These are phyloP conservation scores for Mycena chlorophos DNA, from an alignment of 768 basidiomycete genomes.

Conservation along the genomic window DNA sequence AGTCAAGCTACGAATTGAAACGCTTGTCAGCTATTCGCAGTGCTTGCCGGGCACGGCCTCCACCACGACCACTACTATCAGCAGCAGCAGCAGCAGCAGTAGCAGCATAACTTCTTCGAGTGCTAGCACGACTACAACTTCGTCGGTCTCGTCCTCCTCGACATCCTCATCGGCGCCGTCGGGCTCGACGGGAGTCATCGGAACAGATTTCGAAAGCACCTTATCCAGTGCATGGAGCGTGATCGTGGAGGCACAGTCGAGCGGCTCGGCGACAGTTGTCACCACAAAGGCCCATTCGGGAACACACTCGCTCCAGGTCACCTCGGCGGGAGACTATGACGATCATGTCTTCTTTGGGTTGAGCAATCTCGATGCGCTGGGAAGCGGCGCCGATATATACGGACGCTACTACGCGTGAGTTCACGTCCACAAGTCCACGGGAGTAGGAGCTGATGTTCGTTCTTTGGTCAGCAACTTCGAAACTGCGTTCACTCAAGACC, in stretches of 20 bases:
- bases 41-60: slow-evolving; percentile 18
- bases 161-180: slow-evolving; percentile 17
- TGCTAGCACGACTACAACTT: slow-evolving; percentile 5
- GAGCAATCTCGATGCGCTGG: slow-evolving; percentile 21
- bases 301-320: slow-evolving; percentile 21
- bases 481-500: slow-evolving; percentile 22
- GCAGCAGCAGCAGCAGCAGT: slow-evolving; percentile 13
- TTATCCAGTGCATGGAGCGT: slow-evolving; percentile 19
- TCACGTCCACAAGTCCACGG: slow-evolving; percentile 12
- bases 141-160: too few relatives aligned
- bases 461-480: slow-evolving; percentile 22
- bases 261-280: slow-evolving; percentile 23
- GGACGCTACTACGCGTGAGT: slow-evolving; percentile 25
- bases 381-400: slow-evolving; percentile 19
- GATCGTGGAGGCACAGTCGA: slow-evolving; percentile 21
- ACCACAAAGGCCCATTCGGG: slow-evolving; percentile 24
- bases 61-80: slow-evolving; percentile 11
- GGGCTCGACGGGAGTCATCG: slow-evolving; percentile 16
- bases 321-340: slow-evolving; percentile 18
- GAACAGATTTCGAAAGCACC: slow-evolving; percentile 23
- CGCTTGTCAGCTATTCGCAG: slow-evolving; percentile 20
- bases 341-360: slow-evolving; percentile 22
- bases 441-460: slow-evolving; percentile 7
- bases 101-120: too few relatives aligned
- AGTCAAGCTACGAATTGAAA: slow-evolving; percentile 5